Conservation (phyloP, 1,139 yeast genomes). For the Casaregolazyma lundiana region DNA sequence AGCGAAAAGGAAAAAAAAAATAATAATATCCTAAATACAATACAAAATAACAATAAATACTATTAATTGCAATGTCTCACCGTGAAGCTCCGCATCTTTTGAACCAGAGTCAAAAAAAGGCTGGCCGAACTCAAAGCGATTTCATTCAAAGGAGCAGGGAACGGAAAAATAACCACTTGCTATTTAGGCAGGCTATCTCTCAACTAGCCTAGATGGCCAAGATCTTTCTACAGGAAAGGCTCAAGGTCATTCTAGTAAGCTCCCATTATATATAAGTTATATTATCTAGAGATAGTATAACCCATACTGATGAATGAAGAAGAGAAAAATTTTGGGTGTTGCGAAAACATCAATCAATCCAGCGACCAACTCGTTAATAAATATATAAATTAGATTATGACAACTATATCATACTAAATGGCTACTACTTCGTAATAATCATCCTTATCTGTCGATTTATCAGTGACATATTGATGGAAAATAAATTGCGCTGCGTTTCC, state of each 20-base stretch:
- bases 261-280: slow-evolving; percentile 23
- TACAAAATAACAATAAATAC: slow-evolving; percentile 2
- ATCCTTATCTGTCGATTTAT: slow-evolving; percentile 3
- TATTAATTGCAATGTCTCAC: slow-evolving; percentile 5
- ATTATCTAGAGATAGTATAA: slow-evolving; percentile 30
- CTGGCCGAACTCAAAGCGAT: slow-evolving; percentile 27
- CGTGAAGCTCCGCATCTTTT: slow-evolving; percentile 20
- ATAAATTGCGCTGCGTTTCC: neutral
- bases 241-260: slow-evolving; percentile 22
- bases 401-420: neutral
- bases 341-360: neutral
- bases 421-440: slow-evolving; percentile 1
- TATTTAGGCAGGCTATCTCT: slow-evolving; percentile 29
- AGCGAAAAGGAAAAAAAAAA: neutral
- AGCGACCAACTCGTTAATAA: neutral
- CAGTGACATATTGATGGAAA: neutral
- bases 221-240: slow-evolving; percentile 24
- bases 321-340: slow-evolving; percentile 16
- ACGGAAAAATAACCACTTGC: slow-evolving; percentile 31
- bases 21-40: neutral
- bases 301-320: slow-evolving; percentile 29
- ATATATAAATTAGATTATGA: neutral
- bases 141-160: slow-evolving; percentile 30
- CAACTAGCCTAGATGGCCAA: slow-evolving; percentile 25
- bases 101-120: slow-evolving; percentile 16